Conservation (phyloP, 345 rosid genomes). For the Camelina sativa region DNA sequence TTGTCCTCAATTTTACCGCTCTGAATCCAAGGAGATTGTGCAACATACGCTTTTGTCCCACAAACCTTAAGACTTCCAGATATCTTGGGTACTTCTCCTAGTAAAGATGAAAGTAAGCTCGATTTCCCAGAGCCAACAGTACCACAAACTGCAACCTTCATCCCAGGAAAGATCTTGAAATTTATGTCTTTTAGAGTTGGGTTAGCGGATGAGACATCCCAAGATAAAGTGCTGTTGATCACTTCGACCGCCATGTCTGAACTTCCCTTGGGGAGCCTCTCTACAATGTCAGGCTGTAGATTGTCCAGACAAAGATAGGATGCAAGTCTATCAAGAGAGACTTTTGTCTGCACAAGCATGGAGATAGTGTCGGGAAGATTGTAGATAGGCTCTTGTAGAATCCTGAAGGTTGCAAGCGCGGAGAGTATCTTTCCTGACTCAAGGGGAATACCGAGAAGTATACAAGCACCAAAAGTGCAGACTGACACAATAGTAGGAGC, state of each 20-base stretch:
- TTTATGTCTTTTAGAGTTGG: constrained; percentile 61
- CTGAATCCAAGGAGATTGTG: constrained; percentile 94
- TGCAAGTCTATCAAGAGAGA: constrained; percentile 72
- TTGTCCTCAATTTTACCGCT: constrained; percentile 82
- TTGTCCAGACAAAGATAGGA: constrained; percentile 62
- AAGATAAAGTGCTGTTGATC: constrained; percentile 58
- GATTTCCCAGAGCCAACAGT: constrained; percentile 86
- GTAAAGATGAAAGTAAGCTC: constrained; percentile 69
- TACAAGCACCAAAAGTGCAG: constrained; percentile 62
- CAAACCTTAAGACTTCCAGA: constrained; percentile 64
- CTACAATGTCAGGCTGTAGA: constrained; percentile 54
- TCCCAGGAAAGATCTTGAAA: constrained; percentile 56
- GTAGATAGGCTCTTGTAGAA: constrained; percentile 67
- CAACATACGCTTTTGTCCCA: constrained; percentile 77
- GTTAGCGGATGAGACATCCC: constrained; percentile 55
- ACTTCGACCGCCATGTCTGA: constrained; percentile 57
- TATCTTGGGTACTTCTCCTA: constrained; percentile 71
- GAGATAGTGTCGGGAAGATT: constrained; percentile 69
- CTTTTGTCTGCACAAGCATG: constrained; percentile 65
- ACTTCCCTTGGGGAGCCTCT: constrained; percentile 53
- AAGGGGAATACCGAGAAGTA: constrained; percentile 62
- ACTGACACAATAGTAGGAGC: constrained; percentile 73
- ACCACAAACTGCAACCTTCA: constrained; percentile 81
- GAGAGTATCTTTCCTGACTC: constrained; percentile 76
- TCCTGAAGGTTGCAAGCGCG: constrained; percentile 73